These are phyloP conservation scores for Pulveroboletus sp. DNA, from an alignment of 768 basidiomycete genomes.

Conservation along the genomic window DNA sequence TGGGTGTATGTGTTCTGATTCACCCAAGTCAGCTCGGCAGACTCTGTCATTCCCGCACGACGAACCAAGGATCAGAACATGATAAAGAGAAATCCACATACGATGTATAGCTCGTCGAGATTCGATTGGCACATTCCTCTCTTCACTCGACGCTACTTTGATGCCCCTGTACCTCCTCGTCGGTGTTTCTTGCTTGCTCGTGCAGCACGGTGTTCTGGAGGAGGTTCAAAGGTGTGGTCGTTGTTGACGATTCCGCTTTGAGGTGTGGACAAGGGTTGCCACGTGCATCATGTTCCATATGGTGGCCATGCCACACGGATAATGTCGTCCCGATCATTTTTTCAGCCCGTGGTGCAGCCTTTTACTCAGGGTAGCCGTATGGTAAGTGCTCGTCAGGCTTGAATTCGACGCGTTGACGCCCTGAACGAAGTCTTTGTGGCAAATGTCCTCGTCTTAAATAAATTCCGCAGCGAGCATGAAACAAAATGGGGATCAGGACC, in stretches of 20 bases:
- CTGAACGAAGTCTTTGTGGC: no score
- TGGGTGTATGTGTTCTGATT: conserved; percentile 36
- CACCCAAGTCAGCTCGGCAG: conserved; percentile 43
- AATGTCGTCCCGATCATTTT: background rate
- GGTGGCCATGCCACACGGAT: conserved; percentile 10
- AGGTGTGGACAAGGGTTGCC: no score
- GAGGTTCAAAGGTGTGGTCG: background rate
- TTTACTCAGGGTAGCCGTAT: background rate
- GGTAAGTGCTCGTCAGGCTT: background rate
- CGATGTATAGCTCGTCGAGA: conserved; percentile 20
- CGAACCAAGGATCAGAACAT: background rate
- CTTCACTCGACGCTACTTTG: conserved; percentile 5
- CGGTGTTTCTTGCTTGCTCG: conserved; percentile 2
- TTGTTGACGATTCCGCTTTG: background rate
- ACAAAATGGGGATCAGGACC: no score
- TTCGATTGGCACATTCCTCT: conserved; percentile 12
- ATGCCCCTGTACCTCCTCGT: background rate
- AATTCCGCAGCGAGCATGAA: no score
- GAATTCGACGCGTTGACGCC: background rate
- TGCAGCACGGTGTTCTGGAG: no score
- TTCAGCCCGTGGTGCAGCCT: background rate
- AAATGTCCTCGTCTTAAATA: no score
- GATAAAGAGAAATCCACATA: conserved; percentile 2
- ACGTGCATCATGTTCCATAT: conserved; percentile 10
- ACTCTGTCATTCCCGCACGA: conserved; percentile 28